Base-by-base conservation (phyloP, 306 rosid genomes). In the Amphicarpaea edgeworthii region DNA sequence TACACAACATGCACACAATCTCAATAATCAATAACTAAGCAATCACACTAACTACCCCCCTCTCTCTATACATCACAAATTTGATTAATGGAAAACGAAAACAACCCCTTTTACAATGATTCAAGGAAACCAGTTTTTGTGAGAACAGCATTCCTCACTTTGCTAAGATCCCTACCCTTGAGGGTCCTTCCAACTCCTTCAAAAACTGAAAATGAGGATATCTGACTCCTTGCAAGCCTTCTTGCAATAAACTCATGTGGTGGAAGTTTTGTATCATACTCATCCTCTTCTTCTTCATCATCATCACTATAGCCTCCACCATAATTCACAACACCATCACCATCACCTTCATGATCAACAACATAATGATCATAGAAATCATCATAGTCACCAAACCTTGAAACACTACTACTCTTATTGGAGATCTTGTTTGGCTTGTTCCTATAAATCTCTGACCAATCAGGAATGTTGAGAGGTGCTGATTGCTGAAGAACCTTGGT, bases 121-220 rank as follows among this genome's bases (percentile, higher is more conserved):
- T 92, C 97, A 77, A 94, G 91, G 30, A 94, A 94, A n/a, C 98
- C 98, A 68, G 98, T 94, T 78, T 78, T 87, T 15, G 81, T 79
- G 57, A 94, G 84, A 17, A 91, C 79, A 82, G 95, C 93, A 81
- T 94, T 91, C 74, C 98, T 90, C 68, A 94, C 85, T 85, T 88
- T 90, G 87, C 96, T 92, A 2, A 94, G 90, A 68, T 94, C 97
- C 81, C 97, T 90, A 16, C 98, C 98, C 59, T 94, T 94, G 3
- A 94, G 90, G 40, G 98, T 94, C 74, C 98, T 94, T 19, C 98
- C 98, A 81, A 81, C 87, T 26, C 98, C 98, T 90, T 94, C 98
- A 81, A 87, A 83, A 17, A 94, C 98, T 37, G 98, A 93, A 79
- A 91, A 94, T 7, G 97, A 91, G 5, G 98, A 91, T 42, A 90